These are phyloP conservation scores for Penicillium mononematosum DNA, from an alignment of 495 filamentous ascomycete species.

Conservation along the genomic window DNA sequence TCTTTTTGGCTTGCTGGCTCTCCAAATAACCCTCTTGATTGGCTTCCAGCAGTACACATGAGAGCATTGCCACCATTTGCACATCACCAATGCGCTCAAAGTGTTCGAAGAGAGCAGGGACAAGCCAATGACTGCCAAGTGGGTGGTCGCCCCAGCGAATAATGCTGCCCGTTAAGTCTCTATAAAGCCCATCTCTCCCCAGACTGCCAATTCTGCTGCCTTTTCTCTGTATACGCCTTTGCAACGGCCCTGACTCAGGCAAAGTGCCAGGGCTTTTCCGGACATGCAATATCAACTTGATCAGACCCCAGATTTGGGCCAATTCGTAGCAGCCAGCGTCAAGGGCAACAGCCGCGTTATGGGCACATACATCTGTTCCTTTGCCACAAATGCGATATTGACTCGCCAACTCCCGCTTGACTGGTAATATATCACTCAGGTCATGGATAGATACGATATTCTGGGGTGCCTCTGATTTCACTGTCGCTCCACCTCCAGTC, in stretches of 20 bases:
- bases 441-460: constrained; percentile 70
- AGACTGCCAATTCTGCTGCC: constrained; percentile 23
- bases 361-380: constrained; percentile 71
- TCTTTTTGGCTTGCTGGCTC: constrained; percentile 16
- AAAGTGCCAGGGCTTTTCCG: constrained; percentile 56
- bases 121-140: constrained; percentile 69
- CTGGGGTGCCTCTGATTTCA: constrained; percentile 42
- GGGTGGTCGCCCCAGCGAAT: constrained; percentile 88
- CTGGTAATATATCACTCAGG: constrained; percentile 64
- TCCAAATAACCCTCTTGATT: constrained; percentile 28
- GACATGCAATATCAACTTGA: constrained; percentile 72
- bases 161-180: constrained; percentile 45
- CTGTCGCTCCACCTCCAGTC: constrained; percentile 42
- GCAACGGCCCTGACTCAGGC: constrained; percentile 47
- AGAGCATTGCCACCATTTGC: constrained; percentile 94
- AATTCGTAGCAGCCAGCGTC: constrained; percentile 71
- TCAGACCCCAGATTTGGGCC: constrained; percentile 81
- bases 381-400: constrained; percentile 84
- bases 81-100: constrained; percentile 78
- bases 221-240: constrained; percentile 24
- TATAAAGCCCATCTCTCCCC: constrained; percentile 17
- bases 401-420: constrained; percentile 70
- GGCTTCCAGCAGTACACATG: constrained; percentile 78
- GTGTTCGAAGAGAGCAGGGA: constrained; percentile 64
- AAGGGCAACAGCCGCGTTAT: constrained; percentile 77